Evolutionary conservation across 208 protist species (phyloP), one percentile per base, ranked within the genome.

Genomic region (Porcisia deanei): DNA sequence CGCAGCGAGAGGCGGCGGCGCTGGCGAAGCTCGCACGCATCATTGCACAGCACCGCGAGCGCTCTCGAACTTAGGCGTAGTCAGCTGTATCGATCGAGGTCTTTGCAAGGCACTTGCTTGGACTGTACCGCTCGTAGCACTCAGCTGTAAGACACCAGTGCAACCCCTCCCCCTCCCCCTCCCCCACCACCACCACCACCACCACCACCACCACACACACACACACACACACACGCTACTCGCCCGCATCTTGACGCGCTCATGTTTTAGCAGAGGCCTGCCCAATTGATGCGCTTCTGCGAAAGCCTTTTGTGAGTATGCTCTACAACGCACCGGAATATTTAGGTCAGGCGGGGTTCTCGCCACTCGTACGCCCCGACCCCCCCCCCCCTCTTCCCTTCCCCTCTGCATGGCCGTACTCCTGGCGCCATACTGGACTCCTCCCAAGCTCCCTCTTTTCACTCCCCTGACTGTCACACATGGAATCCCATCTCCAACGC

Each of bases 1-100:
- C 87, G 22, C 71, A 90, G 22, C 81, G 90, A 14, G 93, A 97
- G 61, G 71, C 88, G 0, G 82, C 83, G 0, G 93, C 93, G 6
- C 75, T 97, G 37, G 85, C 85, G 53, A 95, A 94, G 80, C 77
- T 97, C 9, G 91, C 91, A 18, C 86, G 84, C 67, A 85, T 94
- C 69, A 93, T 94, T 71, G 90, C 92, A 47, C 80, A 87, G 75
- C 70, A 75, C 55, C 67, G 69, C 34, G 64, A 72, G 52, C 59
- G 74, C n/a, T 52, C 61, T 54, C 69, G 22, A 30, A 39, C 10
- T 1, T 9, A 43, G 47, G n/a, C 25, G 1, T 41, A 53, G 34
- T 66, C 22, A 45, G 22, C 20, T 25, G 20, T 22, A 14, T n/a
- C 37, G 3, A 25, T 30, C 6, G 41, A 34, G 0, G 9, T 12